phyloP scores from a whole-genome alignment of 495 filamentous ascomycete species.

The Daldinia bambusicola region DNA sequence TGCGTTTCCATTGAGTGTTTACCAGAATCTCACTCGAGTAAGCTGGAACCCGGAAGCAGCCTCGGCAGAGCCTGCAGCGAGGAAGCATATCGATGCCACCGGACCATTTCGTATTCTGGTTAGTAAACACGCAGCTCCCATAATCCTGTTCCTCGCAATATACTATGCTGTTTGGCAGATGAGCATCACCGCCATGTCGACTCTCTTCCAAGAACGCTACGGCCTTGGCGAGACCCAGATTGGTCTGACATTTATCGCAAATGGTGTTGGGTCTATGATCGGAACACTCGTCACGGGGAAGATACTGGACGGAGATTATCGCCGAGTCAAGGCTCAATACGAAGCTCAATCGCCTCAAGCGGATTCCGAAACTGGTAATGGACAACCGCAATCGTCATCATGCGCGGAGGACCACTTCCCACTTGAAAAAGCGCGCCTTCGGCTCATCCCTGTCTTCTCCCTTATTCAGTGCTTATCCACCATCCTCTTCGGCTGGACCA shows the following conservation, averaged over 20 bases:
- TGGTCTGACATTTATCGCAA: slow-evolving; percentile 63
- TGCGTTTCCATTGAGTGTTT: slow-evolving; percentile 51
- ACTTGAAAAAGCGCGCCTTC: slow-evolving; percentile 54
- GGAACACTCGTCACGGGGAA: slow-evolving; percentile 61
- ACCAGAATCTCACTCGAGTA: slow-evolving; percentile 48
- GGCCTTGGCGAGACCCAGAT: slow-evolving; percentile 58
- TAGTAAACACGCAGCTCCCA: slow-evolving; percentile 56
- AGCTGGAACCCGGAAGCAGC: slow-evolving; percentile 29
- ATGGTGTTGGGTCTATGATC: slow-evolving; percentile 62
- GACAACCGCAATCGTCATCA: slow-evolving; percentile 17
- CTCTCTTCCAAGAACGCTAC: slow-evolving; percentile 59
- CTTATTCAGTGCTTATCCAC: slow-evolving; percentile 48
- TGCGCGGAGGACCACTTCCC: slow-evolving; percentile 43
- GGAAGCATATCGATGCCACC: slow-evolving; percentile 51
- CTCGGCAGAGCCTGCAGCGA: slow-evolving; percentile 33
- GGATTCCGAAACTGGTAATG: slow-evolving; percentile 18
- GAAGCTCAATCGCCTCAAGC: slow-evolving; percentile 22
- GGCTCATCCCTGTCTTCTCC: slow-evolving; percentile 48
- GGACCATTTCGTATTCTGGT: slow-evolving; percentile 60
- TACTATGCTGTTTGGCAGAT: slow-evolving; percentile 68
- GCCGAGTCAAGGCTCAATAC: slow-evolving; percentile 49
- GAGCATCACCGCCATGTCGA: slow-evolving; percentile 65
- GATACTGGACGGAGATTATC: slow-evolving; percentile 56
- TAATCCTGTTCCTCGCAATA: slow-evolving; percentile 61
- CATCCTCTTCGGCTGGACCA: slow-evolving; percentile 53